Percentiles rank a stretch among this genome's conserved stretches.
Conservation (phyloP, 306 rosid species). For the Rubus idaeus region DNA sequence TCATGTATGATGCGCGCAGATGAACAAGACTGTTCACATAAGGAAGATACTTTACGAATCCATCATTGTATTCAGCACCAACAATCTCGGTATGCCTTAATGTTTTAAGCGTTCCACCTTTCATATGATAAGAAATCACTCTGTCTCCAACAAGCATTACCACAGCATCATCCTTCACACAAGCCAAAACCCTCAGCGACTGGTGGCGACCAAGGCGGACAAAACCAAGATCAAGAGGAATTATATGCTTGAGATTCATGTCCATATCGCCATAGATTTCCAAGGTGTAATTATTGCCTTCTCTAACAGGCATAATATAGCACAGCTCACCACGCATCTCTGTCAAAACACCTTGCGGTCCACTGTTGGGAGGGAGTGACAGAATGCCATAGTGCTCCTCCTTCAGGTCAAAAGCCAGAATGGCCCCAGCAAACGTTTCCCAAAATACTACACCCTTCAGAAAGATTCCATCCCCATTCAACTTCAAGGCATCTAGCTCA, state of each 20-base stretch:
- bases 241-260: constrained; percentile 28
- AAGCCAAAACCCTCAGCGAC: constrained; percentile 23
- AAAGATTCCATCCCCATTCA: constrained; percentile 30
- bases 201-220: not conserved
- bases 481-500: constrained; percentile 11
- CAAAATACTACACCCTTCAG: constrained; percentile 28
- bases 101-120: not conserved
- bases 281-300: not conserved
- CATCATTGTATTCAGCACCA: not conserved
- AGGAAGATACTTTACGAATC: constrained; percentile 23
- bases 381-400: constrained; percentile 33
- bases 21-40: constrained; percentile 41
- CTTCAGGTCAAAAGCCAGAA: constrained; percentile 34
- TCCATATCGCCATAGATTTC: constrained; percentile 30
- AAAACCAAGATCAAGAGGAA: constrained; percentile 15
- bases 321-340: constrained; percentile 32
- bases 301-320: constrained; percentile 22
- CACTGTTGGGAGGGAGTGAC: constrained; percentile 22
- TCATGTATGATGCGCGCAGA: not conserved
- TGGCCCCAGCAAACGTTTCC: constrained; percentile 30
- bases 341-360: constrained; percentile 24
- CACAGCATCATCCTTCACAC: constrained; percentile 27
- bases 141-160: constrained; percentile 5
- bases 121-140: constrained; percentile 25
- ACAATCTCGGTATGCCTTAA: not conserved